Percentiles rank a stretch among this genome's conserved stretches.
phyloP scores from a whole-genome alignment of 768 basidiomycete species.

The Pisolithus microcarpus region DNA sequence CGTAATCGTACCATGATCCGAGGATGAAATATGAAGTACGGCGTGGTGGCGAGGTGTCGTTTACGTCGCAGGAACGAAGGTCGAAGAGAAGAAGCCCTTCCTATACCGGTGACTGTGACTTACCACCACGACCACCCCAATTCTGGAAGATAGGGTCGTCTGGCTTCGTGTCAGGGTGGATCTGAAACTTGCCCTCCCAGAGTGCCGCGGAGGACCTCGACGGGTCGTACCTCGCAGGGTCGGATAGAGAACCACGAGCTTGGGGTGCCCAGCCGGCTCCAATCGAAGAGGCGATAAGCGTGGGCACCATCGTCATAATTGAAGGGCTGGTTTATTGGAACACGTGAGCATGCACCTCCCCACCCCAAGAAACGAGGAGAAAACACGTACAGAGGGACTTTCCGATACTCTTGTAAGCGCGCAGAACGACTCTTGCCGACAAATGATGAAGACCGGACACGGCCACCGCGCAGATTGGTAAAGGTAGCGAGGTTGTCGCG shows the following conservation, averaged over 20 bases:
- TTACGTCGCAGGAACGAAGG: neutral
- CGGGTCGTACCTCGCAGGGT: conserved; percentile 71
- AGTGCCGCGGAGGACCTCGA: conserved; percentile 76
- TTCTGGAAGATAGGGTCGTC: conserved; percentile 47
- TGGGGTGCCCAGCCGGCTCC: conserved; percentile 61
- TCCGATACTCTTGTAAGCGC: conserved; percentile 44
- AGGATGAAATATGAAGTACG: neutral
- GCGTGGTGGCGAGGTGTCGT: neutral
- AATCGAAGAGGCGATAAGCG: conserved; percentile 64
- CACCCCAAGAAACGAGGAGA: conserved; percentile 5
- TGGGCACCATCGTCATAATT: conserved; percentile 71
- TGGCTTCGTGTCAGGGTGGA: conserved; percentile 77
- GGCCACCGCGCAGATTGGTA: conserved; percentile 79
- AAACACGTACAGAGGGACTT: conserved; percentile 40
- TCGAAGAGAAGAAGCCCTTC: neutral
- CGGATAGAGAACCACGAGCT: conserved; percentile 51
- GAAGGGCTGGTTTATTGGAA: conserved; percentile 44
- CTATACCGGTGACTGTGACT: conserved; percentile 10
- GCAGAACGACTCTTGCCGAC: conserved; percentile 72
- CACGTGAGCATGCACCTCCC: conserved; percentile 14
- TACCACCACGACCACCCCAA: conserved; percentile 21
- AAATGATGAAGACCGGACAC: conserved; percentile 77
- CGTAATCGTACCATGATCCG: neutral
- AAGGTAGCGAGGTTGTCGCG: conserved; percentile 85
- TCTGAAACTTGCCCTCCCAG: conserved; percentile 78